A percentile compares a stretch with the other conserved stretches of the same genome.
These are phyloP conservation scores for Fusarium sambucinum DNA, from an alignment of 2,329 filamentous ascomycete genomes.

Conservation along the genomic window DNA sequence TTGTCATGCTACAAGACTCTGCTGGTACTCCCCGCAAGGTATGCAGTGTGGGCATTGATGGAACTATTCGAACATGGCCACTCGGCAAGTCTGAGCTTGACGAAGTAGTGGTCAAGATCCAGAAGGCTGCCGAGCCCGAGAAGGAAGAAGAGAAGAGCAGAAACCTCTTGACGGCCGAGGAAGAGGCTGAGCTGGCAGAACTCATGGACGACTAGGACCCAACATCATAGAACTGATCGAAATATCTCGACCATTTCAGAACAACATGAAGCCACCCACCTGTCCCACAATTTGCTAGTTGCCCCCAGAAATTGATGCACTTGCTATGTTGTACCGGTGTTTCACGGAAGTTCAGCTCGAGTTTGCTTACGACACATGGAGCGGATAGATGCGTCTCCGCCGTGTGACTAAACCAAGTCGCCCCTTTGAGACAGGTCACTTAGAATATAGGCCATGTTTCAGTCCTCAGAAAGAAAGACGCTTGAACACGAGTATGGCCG, in stretches of 20 bases:
- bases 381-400: background rate
- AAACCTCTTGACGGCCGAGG: slow-evolving; percentile 81
- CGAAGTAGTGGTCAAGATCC: slow-evolving; percentile 59
- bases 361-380: slow-evolving; percentile 9
- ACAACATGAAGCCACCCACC: background rate
- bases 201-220: slow-evolving; percentile 77
- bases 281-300: background rate
- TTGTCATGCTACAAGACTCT: slow-evolving; percentile 69
- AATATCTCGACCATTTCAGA: background rate
- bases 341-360: slow-evolving; percentile 36
- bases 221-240: slow-evolving; percentile 1
- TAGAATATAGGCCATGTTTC: slow-evolving; percentile 30
- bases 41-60: slow-evolving; percentile 89
- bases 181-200: slow-evolving; percentile 92
- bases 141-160: slow-evolving; percentile 58
- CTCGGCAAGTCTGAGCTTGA: slow-evolving; percentile 72
- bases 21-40: slow-evolving; percentile 61
- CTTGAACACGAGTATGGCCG: slow-evolving; percentile 7
- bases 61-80: slow-evolving; percentile 87
- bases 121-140: slow-evolving; percentile 63
- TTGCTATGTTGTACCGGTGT: slow-evolving; percentile 19
- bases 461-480: slow-evolving; percentile 5
- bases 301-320: slow-evolving; percentile 1
- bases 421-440: background rate
- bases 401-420: slow-evolving; percentile 5